Base-by-base conservation (phyloP, 345 rosid genomes). In the Hibiscus tridactylites region DNA sequence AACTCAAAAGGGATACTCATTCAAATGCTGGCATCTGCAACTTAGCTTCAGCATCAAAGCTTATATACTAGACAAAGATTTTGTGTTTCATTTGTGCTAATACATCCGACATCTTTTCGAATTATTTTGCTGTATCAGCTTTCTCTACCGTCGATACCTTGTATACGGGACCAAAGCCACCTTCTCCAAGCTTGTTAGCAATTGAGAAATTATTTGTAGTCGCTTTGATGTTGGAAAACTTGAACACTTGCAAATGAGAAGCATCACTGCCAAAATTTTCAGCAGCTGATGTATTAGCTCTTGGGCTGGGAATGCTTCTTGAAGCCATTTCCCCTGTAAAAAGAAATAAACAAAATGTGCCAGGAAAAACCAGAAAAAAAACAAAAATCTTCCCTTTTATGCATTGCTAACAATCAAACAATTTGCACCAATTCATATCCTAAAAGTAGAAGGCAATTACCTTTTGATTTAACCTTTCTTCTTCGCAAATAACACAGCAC, bases 391-490 rank as follows among this genome's bases (percentile, higher is more conserved):
- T 31, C 26, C 39, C 59, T 52, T 31, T 60, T 6, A 9, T 60
- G 29, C 37, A 53, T 46, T 59, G 54, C 9, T 57, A 59, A 42
- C 35, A 56, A 59, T 7, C 2, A 13, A 39, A 71, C 60, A 2
- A 5, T 37, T 13, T 67, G 62, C 50, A 62, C 12, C 6, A 7
- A 9, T 61, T 1, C 7, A 3, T 39, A 50, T 29, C 9, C 52
- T 64, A 49, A 37, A 35, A 19, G 33, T 21, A 6, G 21, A 49
- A 28, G 60, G 19, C 72, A 0, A 11, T 72, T 78, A 74, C 87
- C 83, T 74, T 70, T 57, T 53, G 59, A 69, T 60, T 62, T 61
- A 59, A 47, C 17, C 24, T 39, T 52, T 77, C 77, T 78, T 31
- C 63, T 67, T 35, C 37, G 13, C 24, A 35, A 39, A 78, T 33